phyloP scores from a whole-genome alignment of 495 filamentous ascomycete species.

The Jackrogersella multiformis region DNA sequence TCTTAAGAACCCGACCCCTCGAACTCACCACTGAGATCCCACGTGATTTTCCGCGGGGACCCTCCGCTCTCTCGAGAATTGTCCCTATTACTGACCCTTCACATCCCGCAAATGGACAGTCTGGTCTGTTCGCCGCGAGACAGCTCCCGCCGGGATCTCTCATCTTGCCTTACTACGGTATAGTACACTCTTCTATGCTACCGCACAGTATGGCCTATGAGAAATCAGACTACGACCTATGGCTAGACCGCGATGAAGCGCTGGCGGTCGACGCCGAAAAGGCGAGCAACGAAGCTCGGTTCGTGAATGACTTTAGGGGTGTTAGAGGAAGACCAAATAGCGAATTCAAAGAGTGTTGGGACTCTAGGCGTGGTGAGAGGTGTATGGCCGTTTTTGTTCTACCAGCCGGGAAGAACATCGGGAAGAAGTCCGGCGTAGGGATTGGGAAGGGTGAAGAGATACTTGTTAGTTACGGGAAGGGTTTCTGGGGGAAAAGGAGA shows the following conservation, averaged over 20 bases:
- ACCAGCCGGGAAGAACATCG: conserved; percentile 61
- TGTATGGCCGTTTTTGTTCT: conserved; percentile 72
- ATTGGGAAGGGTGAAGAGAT: conserved; percentile 69
- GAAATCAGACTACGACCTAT: conserved; percentile 72
- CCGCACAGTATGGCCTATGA: conserved; percentile 50
- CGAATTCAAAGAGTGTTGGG: conserved; percentile 68
- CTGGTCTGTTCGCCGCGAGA: conserved; percentile 70
- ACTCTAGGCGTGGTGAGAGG: conserved; percentile 55
- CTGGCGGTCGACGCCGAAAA: conserved; percentile 71
- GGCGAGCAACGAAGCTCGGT: conserved; percentile 74
- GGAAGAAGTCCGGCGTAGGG: conserved; percentile 54
- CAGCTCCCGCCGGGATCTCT: conserved; percentile 65
- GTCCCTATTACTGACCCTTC: conserved; percentile 58
- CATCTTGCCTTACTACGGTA: conserved; percentile 73
- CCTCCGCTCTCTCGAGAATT: conserved; percentile 63
- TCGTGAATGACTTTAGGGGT: conserved; percentile 79
- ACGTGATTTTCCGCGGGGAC: conserved; percentile 49
- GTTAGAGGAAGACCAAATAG: conserved; percentile 64
- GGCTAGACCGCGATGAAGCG: conserved; percentile 64
- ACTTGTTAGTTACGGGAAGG: conserved; percentile 72
- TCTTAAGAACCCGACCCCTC: conserved; percentile 49
- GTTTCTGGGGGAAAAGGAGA: conserved; percentile 64
- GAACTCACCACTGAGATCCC: conserved; percentile 47
- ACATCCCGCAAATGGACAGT: conserved; percentile 72
- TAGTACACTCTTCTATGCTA: conserved; percentile 59